These are phyloP conservation scores for Trichomonas vaginalis DNA, from an alignment of 208 protist species.

Conservation along the genomic window DNA sequence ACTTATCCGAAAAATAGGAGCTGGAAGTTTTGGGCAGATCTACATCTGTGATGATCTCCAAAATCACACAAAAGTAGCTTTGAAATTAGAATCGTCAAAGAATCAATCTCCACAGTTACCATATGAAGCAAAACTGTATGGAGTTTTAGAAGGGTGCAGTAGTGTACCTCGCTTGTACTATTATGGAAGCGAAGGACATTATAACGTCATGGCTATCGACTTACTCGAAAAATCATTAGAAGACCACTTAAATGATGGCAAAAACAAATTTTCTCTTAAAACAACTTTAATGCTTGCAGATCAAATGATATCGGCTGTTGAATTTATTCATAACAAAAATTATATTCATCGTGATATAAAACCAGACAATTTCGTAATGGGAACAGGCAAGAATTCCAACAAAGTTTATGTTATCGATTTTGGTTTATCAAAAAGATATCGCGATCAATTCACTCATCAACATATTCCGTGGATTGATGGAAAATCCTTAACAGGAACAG, in stretches of 20 bases:
- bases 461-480: conserved; percentile 97
- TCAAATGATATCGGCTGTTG: conserved; percentile 56
- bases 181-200: conserved; percentile 77
- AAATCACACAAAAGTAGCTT: neutral
- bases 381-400: conserved; percentile 50
- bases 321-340: conserved; percentile 83
- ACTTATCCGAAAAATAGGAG: conserved; percentile 18
- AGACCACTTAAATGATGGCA: conserved; percentile 80
- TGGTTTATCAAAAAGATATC: conserved; percentile 91
- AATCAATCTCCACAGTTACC: conserved; percentile 78
- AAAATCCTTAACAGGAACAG: conserved; percentile 96
- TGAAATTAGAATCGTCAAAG: conserved; percentile 40
- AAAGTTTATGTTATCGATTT: conserved; percentile 32
- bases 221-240: conserved; percentile 87
- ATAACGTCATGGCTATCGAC: conserved; percentile 97
- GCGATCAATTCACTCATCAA: conserved; percentile 81
- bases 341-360: conserved; percentile 88
- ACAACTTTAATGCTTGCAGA: conserved; percentile 91
- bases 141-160: conserved; percentile 56
- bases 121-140: conserved; percentile 85
- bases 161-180: conserved; percentile 83
- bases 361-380: conserved; percentile 97
- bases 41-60: conserved; percentile 25
- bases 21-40: conserved; percentile 36
- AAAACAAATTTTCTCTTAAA: conserved; percentile 60